Evolutionary conservation across 495 filamentous ascomycete species (phyloP).

Genomic region (Hypoxylon trugodes): DNA sequence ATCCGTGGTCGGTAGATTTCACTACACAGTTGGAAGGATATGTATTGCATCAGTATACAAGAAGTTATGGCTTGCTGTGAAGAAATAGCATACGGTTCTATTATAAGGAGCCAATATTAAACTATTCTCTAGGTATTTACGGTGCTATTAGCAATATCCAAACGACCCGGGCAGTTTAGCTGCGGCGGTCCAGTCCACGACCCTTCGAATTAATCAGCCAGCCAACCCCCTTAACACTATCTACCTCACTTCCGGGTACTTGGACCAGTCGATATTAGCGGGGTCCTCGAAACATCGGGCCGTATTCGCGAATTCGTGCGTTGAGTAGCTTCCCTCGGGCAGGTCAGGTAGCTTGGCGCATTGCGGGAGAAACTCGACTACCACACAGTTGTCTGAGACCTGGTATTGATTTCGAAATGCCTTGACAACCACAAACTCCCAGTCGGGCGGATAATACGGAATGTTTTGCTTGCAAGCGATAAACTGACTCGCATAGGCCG

Average conservation of each 20-base stretch:
- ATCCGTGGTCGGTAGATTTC: not conserved
- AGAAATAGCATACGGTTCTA: too few species aligned
- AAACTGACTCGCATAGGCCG: constrained; percentile 14
- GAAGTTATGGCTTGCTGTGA: not conserved
- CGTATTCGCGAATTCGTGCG: constrained; percentile 42
- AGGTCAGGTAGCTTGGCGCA: constrained; percentile 39
- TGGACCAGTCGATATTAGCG: constrained; percentile 12
- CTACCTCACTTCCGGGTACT: constrained; percentile 13
- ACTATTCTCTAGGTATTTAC: not conserved
- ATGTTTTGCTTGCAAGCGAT: constrained; percentile 42
- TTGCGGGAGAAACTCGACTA: constrained; percentile 41
- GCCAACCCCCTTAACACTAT: not conserved
- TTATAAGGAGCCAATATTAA: not conserved
- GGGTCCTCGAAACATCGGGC: constrained; percentile 38
- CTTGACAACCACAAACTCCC: constrained; percentile 21
- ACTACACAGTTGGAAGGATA: not conserved
- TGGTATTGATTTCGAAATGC: constrained; percentile 32
- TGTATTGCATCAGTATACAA: not conserved
- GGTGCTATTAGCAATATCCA: not conserved
- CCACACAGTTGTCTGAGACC: constrained; percentile 35
- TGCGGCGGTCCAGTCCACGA: too few species aligned
- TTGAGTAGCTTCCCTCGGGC: constrained; percentile 38
- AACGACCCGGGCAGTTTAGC: too few species aligned
- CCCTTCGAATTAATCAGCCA: not conserved
- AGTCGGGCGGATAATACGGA: constrained; percentile 29